Evolutionary conservation across 2,329 filamentous ascomycete genomes (phyloP), one percentile per base, ranked within the genome.

Genomic region (Alternaria sp.): DNA sequence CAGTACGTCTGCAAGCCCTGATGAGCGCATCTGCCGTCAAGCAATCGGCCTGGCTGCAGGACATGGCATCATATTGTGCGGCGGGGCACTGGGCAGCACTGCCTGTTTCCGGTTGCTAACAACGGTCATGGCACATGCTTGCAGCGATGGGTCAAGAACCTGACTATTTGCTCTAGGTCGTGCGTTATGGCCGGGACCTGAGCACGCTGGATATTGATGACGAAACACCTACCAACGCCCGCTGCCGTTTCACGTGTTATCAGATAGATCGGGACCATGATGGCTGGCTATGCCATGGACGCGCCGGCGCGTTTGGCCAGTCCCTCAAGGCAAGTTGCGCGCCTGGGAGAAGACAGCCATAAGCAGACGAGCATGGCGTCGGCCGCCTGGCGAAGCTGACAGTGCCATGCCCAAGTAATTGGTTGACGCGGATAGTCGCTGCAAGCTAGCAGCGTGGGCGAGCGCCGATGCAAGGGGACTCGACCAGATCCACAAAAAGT

Each of bases 381-480:
- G 52, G 59, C 28, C 49, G 21, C 49, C 26, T 32, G 17, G 15
- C 28, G 51, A 69, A 65, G 57, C 64, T 67, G 69, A 62, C 64
- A 62, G 49, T 54, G 64, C 68, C 57, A 64, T 49, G 60, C 32
- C 30, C 15, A 50, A 63, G 66, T 62, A 62, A 76, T 77, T 77
- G 76, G 74, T 52, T 62, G 59, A 57, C 59, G 50, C 55, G 63
- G 59, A 63, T 63, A 70, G 54, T 26, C 68, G 67, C 74, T 76
- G 74, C 65, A 66, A 66, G 67, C 74, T 75, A 77, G 62, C 59
- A 64, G 65, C 66, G 67, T 66, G 60, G 62, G 66, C 67, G 69
- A 72, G 71, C 71, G 74, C 70, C 62, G 71, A 74, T 78, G 77
- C 77, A 79, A 79, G 77, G 77, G 75, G 68, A 69, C 66, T 73